Evolutionary conservation across 1,139 yeast species (phyloP), one percentile per base, ranked within the genome.

Genomic region (Lodderomyces beijingensis): DNA sequence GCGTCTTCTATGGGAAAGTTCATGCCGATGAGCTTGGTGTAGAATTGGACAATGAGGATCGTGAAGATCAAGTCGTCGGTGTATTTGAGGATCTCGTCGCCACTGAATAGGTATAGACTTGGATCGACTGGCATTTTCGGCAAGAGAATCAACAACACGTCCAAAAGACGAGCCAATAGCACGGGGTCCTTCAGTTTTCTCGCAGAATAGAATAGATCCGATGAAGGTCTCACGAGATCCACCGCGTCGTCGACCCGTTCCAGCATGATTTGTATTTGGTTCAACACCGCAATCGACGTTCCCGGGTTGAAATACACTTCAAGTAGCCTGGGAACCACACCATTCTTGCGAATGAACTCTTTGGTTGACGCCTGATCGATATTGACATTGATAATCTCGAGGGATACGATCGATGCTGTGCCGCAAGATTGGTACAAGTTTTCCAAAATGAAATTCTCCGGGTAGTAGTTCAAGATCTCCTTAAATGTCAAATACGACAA

Each of bases 21-120:
- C 26, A 26, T 35, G 8, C 38, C 31, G 10, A 55, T 39, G n/a
- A 59, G 35, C 18, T 45, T 47, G 11, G 41, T 43, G 39, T 59
- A 63, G 44, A 57, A 64, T 28, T 54, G 57, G 8, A 60, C 45
- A 8, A 55, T 38, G 28, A 57, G 41, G 3, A 57, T 46, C 7
- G 47, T 49, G 20, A 53, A 50, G 19, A 61, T 45, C 1, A 59
- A 56, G 38, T 60, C 65, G 9, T 47, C 48, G 3, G 42, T 44
- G 11, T 39, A 43, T 16, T 36, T 36, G 26, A 29, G 44, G 32
- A 34, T 34, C n/a, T 51, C 55, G 5, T 35, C 32, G 7, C 27
- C 30, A 9, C 44, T 31, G 33, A 47, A 49, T 16, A 41, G 36
- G 15, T 41, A 39, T 5, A 45, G 33, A 7, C 11, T 12, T 7